phyloP scores from a whole-genome alignment of 2,329 filamentous ascomycete genomes.

The Hypoxylon sp. region DNA sequence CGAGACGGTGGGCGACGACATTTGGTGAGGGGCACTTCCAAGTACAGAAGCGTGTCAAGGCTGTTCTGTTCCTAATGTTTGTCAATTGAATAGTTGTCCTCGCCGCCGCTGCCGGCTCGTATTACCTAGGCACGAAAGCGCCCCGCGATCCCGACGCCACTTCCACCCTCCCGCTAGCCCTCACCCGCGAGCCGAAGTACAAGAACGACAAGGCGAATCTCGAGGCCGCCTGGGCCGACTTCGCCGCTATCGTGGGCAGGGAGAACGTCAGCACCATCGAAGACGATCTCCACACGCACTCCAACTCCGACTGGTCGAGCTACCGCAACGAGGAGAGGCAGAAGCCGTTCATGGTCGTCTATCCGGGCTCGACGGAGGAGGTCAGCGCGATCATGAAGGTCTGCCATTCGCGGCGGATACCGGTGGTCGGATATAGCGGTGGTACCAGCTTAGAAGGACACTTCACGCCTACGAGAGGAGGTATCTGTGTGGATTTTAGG shows the following conservation, averaged over 20 bases:
- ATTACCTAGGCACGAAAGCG: slow-evolving; percentile 69
- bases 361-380: slow-evolving; percentile 78
- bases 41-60: neutral
- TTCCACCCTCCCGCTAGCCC: slow-evolving; percentile 71
- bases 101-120: slow-evolving; percentile 64
- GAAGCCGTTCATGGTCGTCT: slow-evolving; percentile 76
- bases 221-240: slow-evolving; percentile 78
- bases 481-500: slow-evolving; percentile 81
- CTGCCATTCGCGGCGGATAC: slow-evolving; percentile 76
- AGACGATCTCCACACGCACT: slow-evolving; percentile 67
- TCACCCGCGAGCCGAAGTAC: slow-evolving; percentile 65
- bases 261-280: slow-evolving; percentile 73
- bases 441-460: slow-evolving; percentile 85
- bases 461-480: slow-evolving; percentile 78
- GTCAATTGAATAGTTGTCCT: slow-evolving; percentile 61
- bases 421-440: slow-evolving; percentile 80
- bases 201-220: slow-evolving; percentile 72
- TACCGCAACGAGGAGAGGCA: slow-evolving; percentile 64
- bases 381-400: slow-evolving; percentile 81
- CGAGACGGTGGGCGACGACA: slow-evolving; percentile 65
- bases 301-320: slow-evolving; percentile 73
- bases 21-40: slow-evolving; percentile 60
- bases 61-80: neutral
- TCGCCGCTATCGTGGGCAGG: slow-evolving; percentile 72
- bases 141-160: slow-evolving; percentile 62